Conservation (phyloP, 805 yeast species). For the Monosporozyma servazzii region DNA sequence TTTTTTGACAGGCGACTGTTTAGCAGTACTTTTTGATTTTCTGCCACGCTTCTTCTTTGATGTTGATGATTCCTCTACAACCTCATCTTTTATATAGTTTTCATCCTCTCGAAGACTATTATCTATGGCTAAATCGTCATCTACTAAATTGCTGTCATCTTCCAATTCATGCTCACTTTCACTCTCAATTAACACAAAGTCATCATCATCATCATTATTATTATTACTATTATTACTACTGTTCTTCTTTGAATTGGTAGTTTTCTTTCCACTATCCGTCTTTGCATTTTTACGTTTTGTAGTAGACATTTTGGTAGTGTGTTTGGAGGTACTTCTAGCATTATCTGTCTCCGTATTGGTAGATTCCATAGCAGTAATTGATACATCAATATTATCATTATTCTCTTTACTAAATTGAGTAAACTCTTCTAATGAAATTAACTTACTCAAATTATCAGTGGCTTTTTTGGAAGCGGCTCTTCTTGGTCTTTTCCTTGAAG, state of each 20-base stretch:
- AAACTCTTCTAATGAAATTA: neutral
- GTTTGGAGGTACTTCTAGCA: neutral
- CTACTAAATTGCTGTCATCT: slow-evolving; percentile 12
- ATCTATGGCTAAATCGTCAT: slow-evolving; percentile 4
- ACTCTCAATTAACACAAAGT: neutral
- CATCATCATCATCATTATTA: slow-evolving; percentile 5
- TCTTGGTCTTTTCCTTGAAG: slow-evolving; percentile 9
- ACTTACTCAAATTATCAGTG: neutral
- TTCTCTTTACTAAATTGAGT: neutral
- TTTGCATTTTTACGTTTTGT: neutral
- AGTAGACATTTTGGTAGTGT: neutral
- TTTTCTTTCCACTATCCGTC: neutral
- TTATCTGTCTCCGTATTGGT: neutral
- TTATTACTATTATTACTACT: neutral
- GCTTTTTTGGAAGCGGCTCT: slow-evolving; percentile 6
- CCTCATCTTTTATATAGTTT: slow-evolving; percentile 3
- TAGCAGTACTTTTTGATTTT: neutral
- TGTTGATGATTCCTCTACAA: neutral
- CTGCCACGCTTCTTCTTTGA: neutral
- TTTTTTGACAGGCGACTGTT: neutral
- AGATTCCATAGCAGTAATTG: neutral
- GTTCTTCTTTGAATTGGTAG: neutral
- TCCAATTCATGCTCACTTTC: slow-evolving; percentile 10
- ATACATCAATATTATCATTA: neutral
- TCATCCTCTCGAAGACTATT: slow-evolving; percentile 4